Base-by-base conservation (phyloP, 1,284 basidiomycete species). In the Ceratobasidium sp. region DNA sequence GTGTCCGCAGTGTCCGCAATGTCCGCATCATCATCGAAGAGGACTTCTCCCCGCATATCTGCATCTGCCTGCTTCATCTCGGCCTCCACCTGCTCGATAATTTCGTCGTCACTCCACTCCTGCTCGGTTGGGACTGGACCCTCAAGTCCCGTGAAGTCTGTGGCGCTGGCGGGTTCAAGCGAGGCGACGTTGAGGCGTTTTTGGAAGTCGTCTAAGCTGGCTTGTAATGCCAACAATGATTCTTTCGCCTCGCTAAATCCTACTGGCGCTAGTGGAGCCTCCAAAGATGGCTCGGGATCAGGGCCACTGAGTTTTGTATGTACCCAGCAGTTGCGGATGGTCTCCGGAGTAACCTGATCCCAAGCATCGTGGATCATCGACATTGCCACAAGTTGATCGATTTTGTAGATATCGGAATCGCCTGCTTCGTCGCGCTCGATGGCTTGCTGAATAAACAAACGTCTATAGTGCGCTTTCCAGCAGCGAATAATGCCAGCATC, bases 281-380 rank as follows among this genome's bases (percentile, higher is more conserved):
- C 7, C 14, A 31, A 57, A 1, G 33, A 19, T 36, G 31, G 5
- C 17, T 59, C 15, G 4, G 36, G 36, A 41, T 41, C 17, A 4
- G 56, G 56, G 29, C 56, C 56, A n/a, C 31, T 36, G 1, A 59
- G 33, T 17, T 59, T 59, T 9, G 47, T 69, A 41, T 74, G 75
- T 5, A 2, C 15, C 75, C 75, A 76, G 27, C 75, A 76, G 29
- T 76, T 74, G 9, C n/a, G 9, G 29, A 76, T 66, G 2, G 75
- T 76, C 27, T 15, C 1, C 11, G 45, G 17, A 3, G 33, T 59
- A 33, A 74, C 75, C 15, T 57, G 36, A 15, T 11, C 31, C 75
- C 75, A 74, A 5, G 74, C 56, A 19, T 75, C 47, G 11, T 53
- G 17, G 2, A 53, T 60, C 24, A 75, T 48, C 33, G 19, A 59